phyloP scores from a whole-genome alignment of 768 basidiomycete species.

The Boletus pseudo-olivaceus region DNA sequence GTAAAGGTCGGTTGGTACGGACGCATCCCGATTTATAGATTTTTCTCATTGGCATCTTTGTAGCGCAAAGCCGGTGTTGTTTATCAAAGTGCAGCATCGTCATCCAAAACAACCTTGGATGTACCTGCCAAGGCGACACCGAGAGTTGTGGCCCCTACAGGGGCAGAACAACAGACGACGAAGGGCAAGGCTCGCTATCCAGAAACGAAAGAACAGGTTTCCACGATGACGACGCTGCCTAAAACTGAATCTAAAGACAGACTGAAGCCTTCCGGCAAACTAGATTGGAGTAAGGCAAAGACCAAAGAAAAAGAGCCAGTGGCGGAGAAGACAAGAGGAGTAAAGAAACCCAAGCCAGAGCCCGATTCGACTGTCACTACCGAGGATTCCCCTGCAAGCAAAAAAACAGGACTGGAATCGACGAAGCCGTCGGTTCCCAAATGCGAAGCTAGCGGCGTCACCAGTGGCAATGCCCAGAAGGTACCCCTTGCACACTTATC shows the following conservation, averaged over 20 bases:
- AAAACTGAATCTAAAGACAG: constrained; percentile 26
- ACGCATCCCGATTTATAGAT: too few species aligned
- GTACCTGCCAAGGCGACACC: constrained; percentile 14
- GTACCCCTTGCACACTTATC: background rate
- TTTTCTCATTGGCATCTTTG: background rate
- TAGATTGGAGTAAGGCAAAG: constrained; percentile 63
- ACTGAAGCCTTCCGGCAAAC: constrained; percentile 43
- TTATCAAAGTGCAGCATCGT: constrained; percentile 29
- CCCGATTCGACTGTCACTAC: background rate
- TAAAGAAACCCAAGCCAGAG: constrained; percentile 18
- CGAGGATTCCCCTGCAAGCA: background rate
- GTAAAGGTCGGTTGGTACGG: constrained; percentile 41
- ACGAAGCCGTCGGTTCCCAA: constrained; percentile 1
- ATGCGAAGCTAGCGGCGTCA: background rate
- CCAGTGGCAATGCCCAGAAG: background rate
- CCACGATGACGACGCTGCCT: constrained; percentile 21
- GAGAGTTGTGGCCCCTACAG: constrained; percentile 10
- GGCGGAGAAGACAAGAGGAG: constrained; percentile 9
- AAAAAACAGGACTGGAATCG: background rate
- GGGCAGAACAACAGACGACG: constrained; percentile 12
- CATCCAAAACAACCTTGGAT: constrained; percentile 44
- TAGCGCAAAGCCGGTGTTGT: constrained; percentile 15
- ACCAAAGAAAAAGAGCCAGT: constrained; percentile 34
- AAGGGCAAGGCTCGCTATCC: constrained; percentile 26
- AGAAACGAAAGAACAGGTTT: constrained; percentile 23